Percentiles rank a stretch among this genome's conserved stretches.
These are phyloP conservation scores for Debaryomyces tyrocola DNA, from an alignment of 805 yeast species.

Conservation along the genomic window DNA sequence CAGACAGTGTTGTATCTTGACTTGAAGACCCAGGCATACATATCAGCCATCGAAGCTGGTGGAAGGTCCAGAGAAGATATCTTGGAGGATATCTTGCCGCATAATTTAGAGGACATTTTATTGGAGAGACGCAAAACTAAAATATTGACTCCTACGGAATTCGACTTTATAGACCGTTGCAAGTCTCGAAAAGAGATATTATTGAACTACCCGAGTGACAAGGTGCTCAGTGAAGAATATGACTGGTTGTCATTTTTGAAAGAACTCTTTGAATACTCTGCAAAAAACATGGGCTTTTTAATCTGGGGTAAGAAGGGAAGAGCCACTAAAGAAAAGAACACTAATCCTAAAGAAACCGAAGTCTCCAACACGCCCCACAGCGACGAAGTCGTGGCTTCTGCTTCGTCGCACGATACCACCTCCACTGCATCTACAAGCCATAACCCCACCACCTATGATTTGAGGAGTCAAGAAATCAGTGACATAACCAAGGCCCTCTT, in stretches of 20 bases:
- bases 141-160: constrained; percentile 68
- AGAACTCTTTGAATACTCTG: constrained; percentile 74
- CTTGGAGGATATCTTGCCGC: constrained; percentile 75
- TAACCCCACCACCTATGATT: constrained; percentile 1
- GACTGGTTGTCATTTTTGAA: constrained; percentile 85
- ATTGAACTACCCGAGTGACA: constrained; percentile 44
- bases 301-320: constrained; percentile 64
- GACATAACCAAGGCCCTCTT: constrained; percentile 33
- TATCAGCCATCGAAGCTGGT: constrained; percentile 74
- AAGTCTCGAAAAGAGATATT: constrained; percentile 66
- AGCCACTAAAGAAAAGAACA: constrained; percentile 6
- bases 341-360: constrained; percentile 5
- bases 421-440: background rate
- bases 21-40: constrained; percentile 92
- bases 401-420: constrained; percentile 1
- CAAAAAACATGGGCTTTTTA: constrained; percentile 69
- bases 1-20: constrained; percentile 82
- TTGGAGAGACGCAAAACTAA: constrained; percentile 32
- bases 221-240: constrained; percentile 65
- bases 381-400: constrained; percentile 13
- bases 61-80: constrained; percentile 64
- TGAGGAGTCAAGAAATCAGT: constrained; percentile 18
- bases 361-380: constrained; percentile 16
- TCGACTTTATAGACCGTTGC: constrained; percentile 76
- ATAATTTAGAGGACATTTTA: constrained; percentile 51